Conservation (phyloP, 2,329 filamentous ascomycete genomes). For the Hypoxylon sp. region DNA sequence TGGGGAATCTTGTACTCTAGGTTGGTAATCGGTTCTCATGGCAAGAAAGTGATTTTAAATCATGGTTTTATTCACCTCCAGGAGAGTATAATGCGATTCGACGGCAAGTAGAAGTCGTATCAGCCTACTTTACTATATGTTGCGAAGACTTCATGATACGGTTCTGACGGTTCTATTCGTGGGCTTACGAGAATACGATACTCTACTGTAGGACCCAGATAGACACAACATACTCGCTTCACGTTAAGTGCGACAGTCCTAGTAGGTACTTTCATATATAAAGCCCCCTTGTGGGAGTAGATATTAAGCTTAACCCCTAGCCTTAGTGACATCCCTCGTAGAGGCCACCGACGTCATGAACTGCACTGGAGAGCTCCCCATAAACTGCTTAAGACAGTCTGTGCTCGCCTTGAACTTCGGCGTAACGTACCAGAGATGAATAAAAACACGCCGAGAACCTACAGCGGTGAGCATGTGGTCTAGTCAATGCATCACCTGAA, state of each 20-base stretch:
- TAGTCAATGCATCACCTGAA: neutral
- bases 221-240: neutral
- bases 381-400: neutral
- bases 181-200: neutral
- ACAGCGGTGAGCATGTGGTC: neutral
- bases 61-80: conserved; percentile 3
- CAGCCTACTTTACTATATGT: neutral
- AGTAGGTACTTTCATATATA: no score
- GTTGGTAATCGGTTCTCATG: conserved; percentile 53
- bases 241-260: no score
- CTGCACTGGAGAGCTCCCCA: neutral
- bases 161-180: neutral
- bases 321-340: neutral
- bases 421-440: neutral
- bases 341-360: neutral
- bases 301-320: neutral
- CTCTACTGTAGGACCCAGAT: neutral
- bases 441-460: neutral
- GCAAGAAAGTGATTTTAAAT: conserved; percentile 38
- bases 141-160: neutral
- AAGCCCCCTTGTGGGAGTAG: no score
- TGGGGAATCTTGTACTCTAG: conserved; percentile 55
- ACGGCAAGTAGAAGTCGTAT: neutral
- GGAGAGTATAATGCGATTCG: neutral
- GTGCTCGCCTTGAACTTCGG: neutral